Evolutionary conservation across 306 rosid genomes (phyloP).

Genomic region (Malus sieversii): DNA sequence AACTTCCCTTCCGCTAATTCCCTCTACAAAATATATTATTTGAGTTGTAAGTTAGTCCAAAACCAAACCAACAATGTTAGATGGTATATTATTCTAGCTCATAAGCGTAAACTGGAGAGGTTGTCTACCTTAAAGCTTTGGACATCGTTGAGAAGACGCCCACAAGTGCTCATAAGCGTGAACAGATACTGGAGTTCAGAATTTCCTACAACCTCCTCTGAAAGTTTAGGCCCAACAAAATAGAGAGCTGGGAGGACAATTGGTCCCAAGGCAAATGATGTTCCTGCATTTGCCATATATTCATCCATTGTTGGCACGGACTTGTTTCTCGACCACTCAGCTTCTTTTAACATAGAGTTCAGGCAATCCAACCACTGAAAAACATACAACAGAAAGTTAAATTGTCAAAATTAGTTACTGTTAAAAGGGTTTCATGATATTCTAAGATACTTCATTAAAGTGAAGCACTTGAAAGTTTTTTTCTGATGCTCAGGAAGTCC

Average conservation of each 20-base stretch:
- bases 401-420: background rate
- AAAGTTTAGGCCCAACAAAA: conserved; percentile 68
- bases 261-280: conserved; percentile 70
- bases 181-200: conserved; percentile 39
- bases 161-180: conserved; percentile 49
- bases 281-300: conserved; percentile 57
- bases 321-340: conserved; percentile 52
- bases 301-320: conserved; percentile 54
- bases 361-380: conserved; percentile 72
- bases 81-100: background rate
- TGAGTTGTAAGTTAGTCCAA: background rate
- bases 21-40: conserved; percentile 36
- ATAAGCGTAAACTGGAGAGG: background rate
- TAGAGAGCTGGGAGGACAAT: conserved; percentile 69
- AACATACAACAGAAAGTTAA: background rate
- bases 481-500: no score
- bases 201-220: conserved; percentile 30
- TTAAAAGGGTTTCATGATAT: background rate
- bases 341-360: conserved; percentile 63
- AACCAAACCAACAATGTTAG: background rate
- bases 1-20: conserved; percentile 75
- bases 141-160: conserved; percentile 74
- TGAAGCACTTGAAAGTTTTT: background rate
- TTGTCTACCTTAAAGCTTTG: conserved; percentile 47
- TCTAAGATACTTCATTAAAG: background rate